Evolutionary conservation across 257 asterid species (phyloP), one percentile per base, ranked within the genome.

Genomic region (Parsonsia alboflavescens): DNA sequence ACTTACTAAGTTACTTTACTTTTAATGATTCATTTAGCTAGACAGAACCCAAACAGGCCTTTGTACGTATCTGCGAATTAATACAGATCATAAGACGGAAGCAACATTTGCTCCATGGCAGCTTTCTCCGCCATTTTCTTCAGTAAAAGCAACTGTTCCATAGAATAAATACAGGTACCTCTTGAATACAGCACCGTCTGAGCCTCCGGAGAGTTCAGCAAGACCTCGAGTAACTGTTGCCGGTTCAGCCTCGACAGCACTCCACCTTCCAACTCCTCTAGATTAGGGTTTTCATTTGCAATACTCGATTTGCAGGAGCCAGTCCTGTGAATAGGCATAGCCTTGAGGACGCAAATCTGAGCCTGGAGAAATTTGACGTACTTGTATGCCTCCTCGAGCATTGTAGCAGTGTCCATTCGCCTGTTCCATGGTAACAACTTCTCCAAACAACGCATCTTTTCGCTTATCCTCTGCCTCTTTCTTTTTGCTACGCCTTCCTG

Each of bases 321-420:
- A 17, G 70, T 62, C 28, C 49, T 28, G 16, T 68, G 65, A 49
- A 5, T 48, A 5, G 98, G 97, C 98, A 92, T 92, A 50, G 78
- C 79, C 80, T 84, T 85, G 50, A 92, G 90, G 13, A 79, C 88
- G 74, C 81, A 81, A 36, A 86, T 75, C 77, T 92, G 97, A 84
- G 94, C 96, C 86, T 86, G 86, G 66, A 92, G 92, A 78, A 90
- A 89, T 67, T 77, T 83, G 81, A 92, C 84, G 85, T 92, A 92
- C 80, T 86, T 90, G 86, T 82, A 84, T 70, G 94, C 85, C 88
- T 91, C 93, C 77, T 88, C 97, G 49, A 90, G 84, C 81, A 88
- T 85, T 9, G 89, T 88, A 76, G 89, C 90, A 78, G 74, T 88
- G 82, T 90, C 94, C 96, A 88, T 87, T 46, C 82, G 87, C 75